phyloP scores from a whole-genome alignment of 208 protist genomes.

The Leishmania braziliensis region DNA sequence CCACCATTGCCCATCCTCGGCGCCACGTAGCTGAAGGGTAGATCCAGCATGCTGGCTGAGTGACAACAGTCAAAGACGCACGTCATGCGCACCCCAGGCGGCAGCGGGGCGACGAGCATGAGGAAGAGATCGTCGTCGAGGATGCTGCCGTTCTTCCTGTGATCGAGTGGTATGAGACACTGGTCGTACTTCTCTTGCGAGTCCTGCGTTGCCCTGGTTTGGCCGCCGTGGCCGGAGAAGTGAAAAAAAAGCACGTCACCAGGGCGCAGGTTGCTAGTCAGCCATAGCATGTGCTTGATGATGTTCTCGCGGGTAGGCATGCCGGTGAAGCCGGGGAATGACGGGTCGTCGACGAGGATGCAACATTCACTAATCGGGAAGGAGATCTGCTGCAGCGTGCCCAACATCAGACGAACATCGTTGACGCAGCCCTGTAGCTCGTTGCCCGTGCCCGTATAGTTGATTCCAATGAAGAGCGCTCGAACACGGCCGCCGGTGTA shows the following conservation, averaged over 20 bases:
- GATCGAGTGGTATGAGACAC: conserved; percentile 84
- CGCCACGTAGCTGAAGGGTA: conserved; percentile 87
- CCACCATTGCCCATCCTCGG: conserved; percentile 12
- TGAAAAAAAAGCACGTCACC: conserved; percentile 92
- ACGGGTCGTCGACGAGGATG: conserved; percentile 83
- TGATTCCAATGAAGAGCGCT: conserved; percentile 92
- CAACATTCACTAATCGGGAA: conserved; percentile 86
- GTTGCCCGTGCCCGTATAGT: conserved; percentile 77
- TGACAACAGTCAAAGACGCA: conserved; percentile 95
- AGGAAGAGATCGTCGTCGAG: conserved; percentile 91
- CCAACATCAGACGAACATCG: conserved; percentile 81
- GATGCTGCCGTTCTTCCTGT: conserved; percentile 65
- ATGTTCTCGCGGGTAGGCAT: conserved; percentile 85
- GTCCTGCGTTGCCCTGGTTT: conserved; percentile 54
- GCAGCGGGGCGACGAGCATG: conserved; percentile 73
- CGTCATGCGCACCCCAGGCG: conserved; percentile 84
- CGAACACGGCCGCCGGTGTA: conserved; percentile 87
- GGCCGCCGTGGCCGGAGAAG: conserved; percentile 91
- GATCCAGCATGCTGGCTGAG: conserved; percentile 88
- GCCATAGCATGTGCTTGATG: conserved; percentile 86
- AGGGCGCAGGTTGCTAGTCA: conserved; percentile 69
- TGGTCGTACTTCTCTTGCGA: conserved; percentile 82
- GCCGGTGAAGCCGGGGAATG: conserved; percentile 76
- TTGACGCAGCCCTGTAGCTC: conserved; percentile 87
- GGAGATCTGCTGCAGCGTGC: conserved; percentile 74